Percentiles rank a stretch among this genome's conserved stretches.
Evolutionary conservation across 768 basidiomycete species (phyloP).

Genomic region (Phlegmacium glaucopus): DNA sequence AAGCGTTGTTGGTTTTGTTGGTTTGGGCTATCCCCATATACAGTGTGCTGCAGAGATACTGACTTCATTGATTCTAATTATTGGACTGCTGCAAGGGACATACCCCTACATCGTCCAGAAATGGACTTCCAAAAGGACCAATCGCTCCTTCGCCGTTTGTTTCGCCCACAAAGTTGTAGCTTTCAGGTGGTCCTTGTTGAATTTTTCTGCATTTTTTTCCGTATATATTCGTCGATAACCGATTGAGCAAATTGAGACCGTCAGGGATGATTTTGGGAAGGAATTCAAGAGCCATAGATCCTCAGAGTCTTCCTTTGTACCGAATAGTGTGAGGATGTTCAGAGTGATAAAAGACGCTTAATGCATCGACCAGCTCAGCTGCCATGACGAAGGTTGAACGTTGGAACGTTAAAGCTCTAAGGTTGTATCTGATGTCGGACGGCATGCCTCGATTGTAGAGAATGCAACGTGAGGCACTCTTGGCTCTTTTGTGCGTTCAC

Average conservation of each 20-base stretch:
- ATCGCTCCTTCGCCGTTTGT: slow-evolving; percentile 74
- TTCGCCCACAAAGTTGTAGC: slow-evolving; percentile 67
- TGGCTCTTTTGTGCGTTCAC: slow-evolving; percentile 55
- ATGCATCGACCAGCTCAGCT: slow-evolving; percentile 60
- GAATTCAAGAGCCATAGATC: slow-evolving; percentile 51
- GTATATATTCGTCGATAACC: slow-evolving; percentile 59
- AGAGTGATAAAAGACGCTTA: slow-evolving; percentile 79
- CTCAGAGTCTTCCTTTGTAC: slow-evolving; percentile 56
- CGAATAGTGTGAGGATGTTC: slow-evolving; percentile 74
- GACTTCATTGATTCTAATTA: slow-evolving; percentile 59
- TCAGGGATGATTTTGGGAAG: slow-evolving; percentile 64
- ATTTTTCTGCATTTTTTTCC: slow-evolving; percentile 45
- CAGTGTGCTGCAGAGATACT: slow-evolving; percentile 60
- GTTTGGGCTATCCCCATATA: slow-evolving; percentile 63
- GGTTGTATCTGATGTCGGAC: slow-evolving; percentile 33
- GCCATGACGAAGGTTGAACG: slow-evolving; percentile 40
- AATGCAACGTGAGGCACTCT: slow-evolving; percentile 55
- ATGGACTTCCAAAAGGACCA: slow-evolving; percentile 78
- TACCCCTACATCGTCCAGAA: slow-evolving; percentile 89
- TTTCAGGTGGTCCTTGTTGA: slow-evolving; percentile 50
- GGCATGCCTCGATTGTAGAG: slow-evolving; percentile 75
- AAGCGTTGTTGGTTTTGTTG: slow-evolving; percentile 64
- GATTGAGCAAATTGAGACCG: slow-evolving; percentile 55
- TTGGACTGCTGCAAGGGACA: slow-evolving; percentile 58
- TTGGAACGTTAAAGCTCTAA: no score